Base-by-base conservation (phyloP, 2,329 filamentous ascomycete species). In the Pseudogymnoascus sp. region DNA sequence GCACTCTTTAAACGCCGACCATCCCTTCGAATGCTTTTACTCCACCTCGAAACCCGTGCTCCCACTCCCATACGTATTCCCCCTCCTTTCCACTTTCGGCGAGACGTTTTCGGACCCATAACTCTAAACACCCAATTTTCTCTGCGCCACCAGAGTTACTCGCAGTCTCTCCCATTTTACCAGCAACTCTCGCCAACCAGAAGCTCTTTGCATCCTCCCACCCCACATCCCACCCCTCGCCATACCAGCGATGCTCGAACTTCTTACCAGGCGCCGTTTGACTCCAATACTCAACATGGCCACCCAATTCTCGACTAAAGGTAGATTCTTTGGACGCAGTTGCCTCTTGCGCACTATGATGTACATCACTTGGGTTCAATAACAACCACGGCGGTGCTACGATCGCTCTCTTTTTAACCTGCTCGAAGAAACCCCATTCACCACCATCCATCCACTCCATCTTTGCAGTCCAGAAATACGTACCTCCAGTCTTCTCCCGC, bases 381-480 rank as follows among this genome's bases (percentile, higher is more conserved):
- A 67, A 67, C 63, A 81, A 71, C 62, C 74, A 70, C 38, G 67
- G 62, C 37, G 82, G 77, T 1, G 77, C 67, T 0, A 70, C 67
- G 62, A 83, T 76, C 35, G 77, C 76, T 2, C 74, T 72, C 21
- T 75, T 76, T 21, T 80, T 77, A 7, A 75, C 77, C 72, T 83
- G 81, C 38, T 80, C 76, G 19, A 77, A 76, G 72, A 86, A 85
- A 0, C 83, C 83, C 83, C 83, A 86, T 70, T 83, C 83, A 11
- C 82, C 83, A 11, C 82, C 83, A n/a, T 79, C 78, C 78, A 83
- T 83, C 82, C 83, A 85, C 66, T 83, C 71, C 82, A 85, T 85
- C 62, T 83, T 83, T 69, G 77, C 82, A 0, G 83, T 85, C 83
- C 83, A 85, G 73, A 86, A 86, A 68, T 80, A 84, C 33, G 76